Percentiles rank a stretch among this genome's conserved stretches.
Conservation (phyloP, 1,139 yeast genomes). For the Magnusiomyces magnusii region DNA sequence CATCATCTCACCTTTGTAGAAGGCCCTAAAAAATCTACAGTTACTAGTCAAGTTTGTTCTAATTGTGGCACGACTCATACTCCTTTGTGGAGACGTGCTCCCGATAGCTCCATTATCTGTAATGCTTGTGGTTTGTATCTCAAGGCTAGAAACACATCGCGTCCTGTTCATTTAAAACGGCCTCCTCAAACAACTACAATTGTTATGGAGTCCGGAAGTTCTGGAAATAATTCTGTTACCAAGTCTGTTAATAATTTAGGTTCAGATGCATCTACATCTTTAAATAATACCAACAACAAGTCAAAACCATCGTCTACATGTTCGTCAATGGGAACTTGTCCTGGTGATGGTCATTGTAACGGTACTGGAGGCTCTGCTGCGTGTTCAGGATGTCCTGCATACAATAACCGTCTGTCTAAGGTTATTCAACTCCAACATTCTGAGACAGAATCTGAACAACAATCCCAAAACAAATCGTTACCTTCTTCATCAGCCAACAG, state of each 20-base stretch:
- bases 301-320: too few relatives aligned
- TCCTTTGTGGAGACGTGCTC: conserved; percentile 64
- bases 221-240: too few relatives aligned
- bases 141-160: conserved; percentile 36
- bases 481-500: not conserved
- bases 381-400: conserved; percentile 80
- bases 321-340: conserved; percentile 51
- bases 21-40: not conserved
- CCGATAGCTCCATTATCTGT: conserved; percentile 57
- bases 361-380: conserved; percentile 82
- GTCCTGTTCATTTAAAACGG: conserved; percentile 57
- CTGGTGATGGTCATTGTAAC: conserved; percentile 78
- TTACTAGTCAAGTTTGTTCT: conserved; percentile 43
- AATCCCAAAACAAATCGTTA: not conserved
- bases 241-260: too few relatives aligned
- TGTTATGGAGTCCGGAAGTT: conserved; percentile 1
- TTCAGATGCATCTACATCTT: too few relatives aligned
- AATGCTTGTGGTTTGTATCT: conserved; percentile 60
- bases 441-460: not conserved
- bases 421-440: conserved; percentile 17
- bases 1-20: conserved; percentile 1
- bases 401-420: conserved; percentile 51
- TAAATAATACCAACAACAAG: too few relatives aligned
- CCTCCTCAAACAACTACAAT: conserved; percentile 59
- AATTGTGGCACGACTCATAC: conserved; percentile 65